Conservation (phyloP, 805 yeast species). For the Zygosaccharomyces rouxii region DNA sequence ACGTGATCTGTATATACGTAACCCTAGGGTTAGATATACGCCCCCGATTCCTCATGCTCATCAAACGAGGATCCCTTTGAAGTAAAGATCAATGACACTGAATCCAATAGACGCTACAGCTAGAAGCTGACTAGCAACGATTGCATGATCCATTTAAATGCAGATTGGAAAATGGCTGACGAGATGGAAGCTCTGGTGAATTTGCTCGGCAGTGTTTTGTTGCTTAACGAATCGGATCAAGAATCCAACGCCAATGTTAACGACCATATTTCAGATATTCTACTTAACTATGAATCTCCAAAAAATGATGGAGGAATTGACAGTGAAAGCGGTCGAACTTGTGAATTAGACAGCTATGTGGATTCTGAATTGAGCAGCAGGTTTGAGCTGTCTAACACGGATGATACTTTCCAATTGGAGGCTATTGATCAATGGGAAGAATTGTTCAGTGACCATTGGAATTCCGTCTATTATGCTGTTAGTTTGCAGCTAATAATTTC, state of each 20-base stretch:
- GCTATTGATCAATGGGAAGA: slow-evolving; percentile 14
- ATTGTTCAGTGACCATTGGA: slow-evolving; percentile 8
- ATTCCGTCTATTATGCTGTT: slow-evolving; percentile 11
- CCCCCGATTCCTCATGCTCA: background rate
- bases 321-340: slow-evolving; percentile 1
- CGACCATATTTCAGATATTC: slow-evolving; percentile 9
- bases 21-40: background rate
- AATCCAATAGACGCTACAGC: background rate
- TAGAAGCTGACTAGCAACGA: background rate
- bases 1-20: background rate
- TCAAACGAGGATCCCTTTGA: background rate
- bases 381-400: slow-evolving; percentile 18
- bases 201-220: slow-evolving; percentile 7
- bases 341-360: slow-evolving; percentile 19
- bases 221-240: slow-evolving; percentile 6
- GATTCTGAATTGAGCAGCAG: slow-evolving; percentile 17
- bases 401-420: slow-evolving; percentile 18
- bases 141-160: background rate
- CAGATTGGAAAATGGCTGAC: slow-evolving; percentile 8
- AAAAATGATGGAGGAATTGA: background rate
- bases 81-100: background rate
- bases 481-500: slow-evolving; percentile 25
- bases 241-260: slow-evolving; percentile 4
- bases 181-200: slow-evolving; percentile 6
- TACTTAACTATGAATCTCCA: slow-evolving; percentile 4